Evolutionary conservation across 108 stramenopile genomes (phyloP).

Genomic region (Skeletonema marinoi): DNA sequence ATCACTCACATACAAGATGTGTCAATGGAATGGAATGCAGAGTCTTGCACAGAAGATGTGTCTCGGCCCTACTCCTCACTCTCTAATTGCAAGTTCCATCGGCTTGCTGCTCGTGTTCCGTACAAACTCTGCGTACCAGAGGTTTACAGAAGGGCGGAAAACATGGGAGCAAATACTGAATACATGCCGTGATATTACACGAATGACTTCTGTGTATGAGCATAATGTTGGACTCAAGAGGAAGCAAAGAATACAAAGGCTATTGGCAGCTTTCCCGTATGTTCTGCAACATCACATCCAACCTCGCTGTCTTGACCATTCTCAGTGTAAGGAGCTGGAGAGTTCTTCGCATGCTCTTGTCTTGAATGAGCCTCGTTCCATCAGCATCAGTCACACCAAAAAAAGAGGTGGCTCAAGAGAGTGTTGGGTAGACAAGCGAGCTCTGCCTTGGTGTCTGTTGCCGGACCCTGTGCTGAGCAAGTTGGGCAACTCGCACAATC

Average conservation of each 20-base stretch:
- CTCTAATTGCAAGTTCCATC: constrained; percentile 66
- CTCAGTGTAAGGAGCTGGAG: constrained; percentile 25
- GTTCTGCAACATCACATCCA: constrained; percentile 73
- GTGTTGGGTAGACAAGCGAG: constrained; percentile 65
- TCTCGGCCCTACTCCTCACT: constrained; percentile 68
- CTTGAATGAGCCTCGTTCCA: constrained; percentile 25
- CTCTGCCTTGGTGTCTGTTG: constrained; percentile 65
- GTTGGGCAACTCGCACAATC: constrained; percentile 60
- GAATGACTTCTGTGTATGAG: constrained; percentile 72
- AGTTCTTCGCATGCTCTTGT: constrained; percentile 25
- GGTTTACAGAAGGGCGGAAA: constrained; percentile 87
- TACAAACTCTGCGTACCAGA: constrained; percentile 78
- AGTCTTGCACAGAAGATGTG: constrained; percentile 45
- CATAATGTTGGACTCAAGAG: constrained; percentile 58
- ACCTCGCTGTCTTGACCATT: constrained; percentile 55
- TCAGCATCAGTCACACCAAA: background rate
- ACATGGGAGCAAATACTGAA: constrained; percentile 83
- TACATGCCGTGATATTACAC: constrained; percentile 70
- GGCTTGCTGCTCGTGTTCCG: constrained; percentile 81
- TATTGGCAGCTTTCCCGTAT: constrained; percentile 76
- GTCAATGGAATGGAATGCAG: constrained; percentile 5
- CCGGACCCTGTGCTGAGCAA: constrained; percentile 36
- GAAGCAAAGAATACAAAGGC: constrained; percentile 46
- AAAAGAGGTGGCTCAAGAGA: constrained; percentile 2
- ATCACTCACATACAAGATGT: constrained; percentile 39